Base-by-base conservation (phyloP, 306 rosid species). In the Vigna unguiculata region DNA sequence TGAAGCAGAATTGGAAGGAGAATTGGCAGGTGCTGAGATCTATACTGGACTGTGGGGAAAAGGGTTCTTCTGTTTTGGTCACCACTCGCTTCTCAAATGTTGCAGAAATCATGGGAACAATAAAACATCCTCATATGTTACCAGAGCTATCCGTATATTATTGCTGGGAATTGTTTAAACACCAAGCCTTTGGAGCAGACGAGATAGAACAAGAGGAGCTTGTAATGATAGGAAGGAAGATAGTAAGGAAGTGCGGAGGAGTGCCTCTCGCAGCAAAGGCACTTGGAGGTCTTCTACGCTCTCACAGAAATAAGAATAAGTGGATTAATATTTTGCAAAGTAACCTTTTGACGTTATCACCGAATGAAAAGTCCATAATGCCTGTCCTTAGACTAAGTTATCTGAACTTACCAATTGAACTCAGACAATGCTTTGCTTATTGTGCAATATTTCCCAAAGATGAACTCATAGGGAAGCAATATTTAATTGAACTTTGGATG, bases 141-240 rank as follows among this genome's bases (percentile, higher is more conserved):
- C 32, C 64, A 15, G 0, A n/a, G 13, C 74, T 88, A 30, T 75
- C 87, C 2, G 15, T 71, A 2, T 11, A 76, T 14, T 81, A 82
- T 40, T 79, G 88, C 21, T 84, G 86, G 88, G 36, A 20, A 7
- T 12, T 87, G 36, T 82, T 84, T 34, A 63, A 79, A 45, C 78
- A 70, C 22, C 46, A 70, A 0, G 88, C 88, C 5, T 81, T 82
- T 55, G 82, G 40, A 21, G 34, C n/a, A 34, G 4, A 71, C 13
- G 74, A 45, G 0, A 59, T 5, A 16, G 82, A 78, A 16, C 7
- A 13, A 1, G 73, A 14, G 2, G 79, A 76, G 3, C 84, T 85
- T 19, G 68, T 59, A 14, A 53, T 4, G 32, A 52, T 79, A 40
- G 81, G 78, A 16, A 74, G 52, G 75, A 65, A 83, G 7, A 84